Evolutionary conservation across 2,329 filamentous ascomycete genomes (phyloP), one percentile per base, ranked within the genome.

Genomic region (Talaromyces atroroseus): DNA sequence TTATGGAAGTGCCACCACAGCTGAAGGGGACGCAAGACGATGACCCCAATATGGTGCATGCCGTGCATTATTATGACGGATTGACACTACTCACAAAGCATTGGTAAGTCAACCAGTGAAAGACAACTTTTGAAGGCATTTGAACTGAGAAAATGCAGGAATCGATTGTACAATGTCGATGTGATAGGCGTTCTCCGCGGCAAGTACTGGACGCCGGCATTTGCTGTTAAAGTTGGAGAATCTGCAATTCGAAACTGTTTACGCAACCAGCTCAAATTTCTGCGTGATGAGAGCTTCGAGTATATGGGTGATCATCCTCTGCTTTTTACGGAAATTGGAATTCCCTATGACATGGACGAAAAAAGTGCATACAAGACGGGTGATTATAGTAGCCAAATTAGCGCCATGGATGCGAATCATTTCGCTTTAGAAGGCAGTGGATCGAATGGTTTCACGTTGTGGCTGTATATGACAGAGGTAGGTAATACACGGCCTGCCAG

Each of bases 281-380:
- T 99, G 52, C 82, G 86, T 50, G 81, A 95, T 62, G 94, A 99
- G 72, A 95, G 92, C 0, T 75, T 88, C n/a, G 87, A 95, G 55
- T 85, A 90, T 58, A 90, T 91, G 78, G 94, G 94, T 20, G 84
- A 88, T 21, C 92, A 95, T 64, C 94, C 94, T 0, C 90, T 91
- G 64, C 75, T 99, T 4, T 84, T 96, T 71, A 95, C 90, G 0
- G 94, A 99, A 69, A 97, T 97, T 66, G 94, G 94, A 7, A 96
- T 99, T 58, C 94, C 94, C 0, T 99, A 96, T 68, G 94, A 99
- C 68, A 97, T 99, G 95, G 92, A 99, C 67, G 86, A 96, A 62
- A 92, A 96, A 73, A 81, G 94, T 66, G 94, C 94, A 1, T 99
- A 99, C 75, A 89, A 90, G 73, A 96, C 90, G 5, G 94, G 95